Evolutionary conservation across 1,139 yeast genomes (phyloP).

Genomic region (Yamadazyma dushanensis): DNA sequence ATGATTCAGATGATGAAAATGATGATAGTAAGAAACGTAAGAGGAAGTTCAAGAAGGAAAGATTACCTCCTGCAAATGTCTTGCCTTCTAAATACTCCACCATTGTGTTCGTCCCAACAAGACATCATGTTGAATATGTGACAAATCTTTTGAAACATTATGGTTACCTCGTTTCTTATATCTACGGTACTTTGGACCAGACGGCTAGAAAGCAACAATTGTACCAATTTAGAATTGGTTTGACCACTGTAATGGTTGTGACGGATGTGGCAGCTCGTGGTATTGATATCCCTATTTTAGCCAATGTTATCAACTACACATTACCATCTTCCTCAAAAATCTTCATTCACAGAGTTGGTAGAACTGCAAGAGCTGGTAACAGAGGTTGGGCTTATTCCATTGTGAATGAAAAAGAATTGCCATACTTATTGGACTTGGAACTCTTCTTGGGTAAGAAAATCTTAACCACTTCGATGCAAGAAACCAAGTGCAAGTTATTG

Average conservation of each 20-base stretch:
- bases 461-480: conserved; percentile 67
- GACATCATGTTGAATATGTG: conserved; percentile 95
- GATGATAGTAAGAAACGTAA: conserved; percentile 34
- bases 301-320: conserved; percentile 88
- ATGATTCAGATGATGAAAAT: conserved; percentile 39
- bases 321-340: conserved; percentile 91
- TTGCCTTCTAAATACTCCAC: conserved; percentile 86
- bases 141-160: conserved; percentile 66
- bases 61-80: conserved; percentile 75
- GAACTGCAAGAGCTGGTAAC: conserved; percentile 99
- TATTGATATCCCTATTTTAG: conserved; percentile 95
- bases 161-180: conserved; percentile 85
- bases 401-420: conserved; percentile 80
- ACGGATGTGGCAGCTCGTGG: conserved; percentile 99
- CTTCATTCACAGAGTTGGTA: conserved; percentile 95
- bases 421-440: conserved; percentile 88
- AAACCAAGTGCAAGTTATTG: conserved; percentile 54
- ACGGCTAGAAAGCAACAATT: conserved; percentile 91
- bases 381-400: conserved; percentile 97
- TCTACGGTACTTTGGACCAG: conserved; percentile 94
- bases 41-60: conserved; percentile 49
- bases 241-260: conserved; percentile 82
- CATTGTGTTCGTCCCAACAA: conserved; percentile 91
- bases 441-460: conserved; percentile 85
- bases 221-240: conserved; percentile 79